Evolutionary conservation across 371 early-diverging fungal species (phyloP), one percentile per base, ranked within the genome.

Genomic region (Choanephora cucurbitarum): DNA sequence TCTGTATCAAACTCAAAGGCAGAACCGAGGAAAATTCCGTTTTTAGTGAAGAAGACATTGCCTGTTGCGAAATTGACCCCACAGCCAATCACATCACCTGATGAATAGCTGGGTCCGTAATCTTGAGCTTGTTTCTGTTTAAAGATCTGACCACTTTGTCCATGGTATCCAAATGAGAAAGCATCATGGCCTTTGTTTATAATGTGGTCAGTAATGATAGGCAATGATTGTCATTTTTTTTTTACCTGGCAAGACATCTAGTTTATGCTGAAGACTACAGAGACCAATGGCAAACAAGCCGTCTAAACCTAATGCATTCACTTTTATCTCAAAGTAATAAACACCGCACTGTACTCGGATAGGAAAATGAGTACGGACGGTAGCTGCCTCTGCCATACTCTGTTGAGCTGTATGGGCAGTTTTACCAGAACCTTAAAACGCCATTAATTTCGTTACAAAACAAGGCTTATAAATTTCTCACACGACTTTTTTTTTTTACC

Each of bases 21-120:
- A 13, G 44, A 63, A 60, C 95, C 96, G 14, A 96, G 84, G 63
- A 74, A 74, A 6, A 84, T 72, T 11, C 98, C 98, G 70, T 96
- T 96, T 69, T 91, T 94, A 13, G 95, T 95, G 70, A 88, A 98
- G 61, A 93, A 94, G 8, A 86, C 76, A 3, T 86, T 77, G 57
- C 72, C 79, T 50, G 77, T 77, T 42, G 80, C 57, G 67, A 92
- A 95, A 72, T 98, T 92, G 42, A 98, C 63, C 9, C 94, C 85
- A 66, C 97, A 97, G 2, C 98, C 98, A 42, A 96, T 83, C 0
- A 85, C 79, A 66, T 98, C 98, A 31, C 92, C 92, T 6, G 92
- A 93, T 34, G 89, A 85, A 66, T 86, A 97, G 4, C 14, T 85
- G 4, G 96, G 97, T 4, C 98, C 98, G 61, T 87, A 96, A 2